Conservation (phyloP, 352 stramenopile genomes). For the Phytopythium ostracodes region DNA sequence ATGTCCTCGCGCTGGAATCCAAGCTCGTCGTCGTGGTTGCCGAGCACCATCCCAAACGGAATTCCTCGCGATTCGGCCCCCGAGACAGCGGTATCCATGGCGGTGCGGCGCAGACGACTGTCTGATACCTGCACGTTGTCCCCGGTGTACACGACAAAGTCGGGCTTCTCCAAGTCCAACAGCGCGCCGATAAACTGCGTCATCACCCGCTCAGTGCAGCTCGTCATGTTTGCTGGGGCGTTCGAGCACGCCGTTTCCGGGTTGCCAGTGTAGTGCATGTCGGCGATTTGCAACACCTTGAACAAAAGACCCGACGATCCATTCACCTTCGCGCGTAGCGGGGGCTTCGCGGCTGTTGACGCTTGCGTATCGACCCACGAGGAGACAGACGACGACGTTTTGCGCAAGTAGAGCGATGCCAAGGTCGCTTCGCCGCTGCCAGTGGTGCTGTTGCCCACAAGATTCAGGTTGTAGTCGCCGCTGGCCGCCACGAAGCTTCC, state of each 20-base stretch:
- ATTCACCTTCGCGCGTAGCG: not conserved
- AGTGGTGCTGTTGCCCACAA: not conserved
- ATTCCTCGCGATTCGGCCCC: constrained; percentile 35
- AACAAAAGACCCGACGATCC: constrained; percentile 14
- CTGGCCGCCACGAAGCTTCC: not conserved
- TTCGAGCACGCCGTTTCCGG: not conserved
- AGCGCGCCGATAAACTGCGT: constrained; percentile 41
- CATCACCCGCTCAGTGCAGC: constrained; percentile 41
- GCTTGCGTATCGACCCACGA: not conserved
- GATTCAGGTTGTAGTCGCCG: not conserved
- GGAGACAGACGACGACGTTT: not conserved
- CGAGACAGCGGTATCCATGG: constrained; percentile 31
- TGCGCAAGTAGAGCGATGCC: not conserved
- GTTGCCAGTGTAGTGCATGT: constrained; percentile 30
- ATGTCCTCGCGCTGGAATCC: constrained; percentile 34
- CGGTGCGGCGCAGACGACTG: not conserved
- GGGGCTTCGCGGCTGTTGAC: not conserved
- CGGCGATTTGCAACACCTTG: constrained; percentile 54
- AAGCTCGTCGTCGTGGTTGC: constrained; percentile 57
- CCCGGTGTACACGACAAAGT: constrained; percentile 54
- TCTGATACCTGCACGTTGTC: constrained; percentile 40
- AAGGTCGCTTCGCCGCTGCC: not conserved
- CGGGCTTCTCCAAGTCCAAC: constrained; percentile 42
- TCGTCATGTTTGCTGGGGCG: constrained; percentile 11
- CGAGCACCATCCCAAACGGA: constrained; percentile 53